These are phyloP conservation scores for Curvularia eragrostidis DNA, from an alignment of 2,329 filamentous ascomycete genomes.

Conservation along the genomic window DNA sequence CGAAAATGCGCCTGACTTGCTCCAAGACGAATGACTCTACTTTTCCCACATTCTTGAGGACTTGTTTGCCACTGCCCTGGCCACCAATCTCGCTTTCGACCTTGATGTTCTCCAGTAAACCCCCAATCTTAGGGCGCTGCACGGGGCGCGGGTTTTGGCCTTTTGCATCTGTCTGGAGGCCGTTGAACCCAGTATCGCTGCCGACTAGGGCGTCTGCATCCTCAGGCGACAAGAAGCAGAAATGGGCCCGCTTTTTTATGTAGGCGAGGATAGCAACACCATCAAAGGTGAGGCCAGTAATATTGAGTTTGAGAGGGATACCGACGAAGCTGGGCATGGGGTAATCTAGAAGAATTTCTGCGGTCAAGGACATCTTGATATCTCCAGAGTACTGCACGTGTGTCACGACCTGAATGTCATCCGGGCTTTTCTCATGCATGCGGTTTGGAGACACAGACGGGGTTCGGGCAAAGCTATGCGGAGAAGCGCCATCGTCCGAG, in stretches of 20 bases:
- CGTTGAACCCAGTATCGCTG: conserved; percentile 49
- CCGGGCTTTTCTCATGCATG: conserved; percentile 75
- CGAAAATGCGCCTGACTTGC: conserved; percentile 94
- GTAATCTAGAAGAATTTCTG: conserved; percentile 95
- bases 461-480: conserved; percentile 40
- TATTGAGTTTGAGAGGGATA: conserved; percentile 91
- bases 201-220: conserved; percentile 76
- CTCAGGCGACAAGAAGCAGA: conserved; percentile 92
- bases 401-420: conserved; percentile 92
- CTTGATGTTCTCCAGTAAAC: conserved; percentile 86
- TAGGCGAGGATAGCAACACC: conserved; percentile 91
- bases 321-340: conserved; percentile 98
- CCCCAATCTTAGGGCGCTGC: conserved; percentile 65
- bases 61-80: conserved; percentile 88
- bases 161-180: conserved; percentile 34
- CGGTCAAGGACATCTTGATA: conserved; percentile 85
- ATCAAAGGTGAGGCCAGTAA: conserved; percentile 94
- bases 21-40: conserved; percentile 97
- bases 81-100: conserved; percentile 98
- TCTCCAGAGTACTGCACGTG: conserved; percentile 89
- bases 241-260: conserved; percentile 86
- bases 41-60: conserved; percentile 97
- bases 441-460: conserved; percentile 54
- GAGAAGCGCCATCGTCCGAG: conserved; percentile 34
- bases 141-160: conserved; percentile 34